Percentiles rank a stretch among this genome's conserved stretches.
Conservation (phyloP, 306 rosid genomes). For the barrel medic (Medicago truncatula) region DNA sequence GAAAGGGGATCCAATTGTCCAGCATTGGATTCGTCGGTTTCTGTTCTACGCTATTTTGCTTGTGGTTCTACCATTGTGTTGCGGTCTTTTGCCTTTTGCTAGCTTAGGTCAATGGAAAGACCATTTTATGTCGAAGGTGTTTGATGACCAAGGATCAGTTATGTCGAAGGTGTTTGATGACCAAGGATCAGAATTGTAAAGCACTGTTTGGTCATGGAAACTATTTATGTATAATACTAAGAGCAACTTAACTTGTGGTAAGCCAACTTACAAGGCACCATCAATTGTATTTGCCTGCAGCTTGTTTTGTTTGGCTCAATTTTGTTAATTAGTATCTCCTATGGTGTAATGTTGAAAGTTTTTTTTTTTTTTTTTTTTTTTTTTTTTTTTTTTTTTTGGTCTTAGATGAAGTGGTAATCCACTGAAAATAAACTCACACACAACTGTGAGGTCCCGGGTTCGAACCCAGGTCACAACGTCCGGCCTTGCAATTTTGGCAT, state of each 20-base stretch:
- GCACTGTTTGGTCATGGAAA: slow-evolving; percentile 22
- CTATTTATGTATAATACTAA: not conserved
- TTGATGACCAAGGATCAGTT: slow-evolving; percentile 14
- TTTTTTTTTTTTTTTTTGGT: too few relatives aligned
- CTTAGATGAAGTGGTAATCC: too few relatives aligned
- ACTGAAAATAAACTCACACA: too few relatives aligned
- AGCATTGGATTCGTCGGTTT: slow-evolving; percentile 66
- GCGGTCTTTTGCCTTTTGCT: slow-evolving; percentile 91
- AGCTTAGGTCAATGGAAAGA: slow-evolving; percentile 75
- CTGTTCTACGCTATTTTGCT: slow-evolving; percentile 55
- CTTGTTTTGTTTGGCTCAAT: slow-evolving; percentile 4
- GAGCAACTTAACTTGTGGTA: slow-evolving; percentile 19
- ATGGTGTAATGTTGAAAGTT: slow-evolving; percentile 14
- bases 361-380: too few relatives aligned
- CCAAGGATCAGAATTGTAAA: slow-evolving; percentile 25
- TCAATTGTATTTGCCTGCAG: slow-evolving; percentile 29
- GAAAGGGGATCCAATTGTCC: slow-evolving; percentile 41
- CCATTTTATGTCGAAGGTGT: slow-evolving; percentile 48
- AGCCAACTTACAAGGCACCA: slow-evolving; percentile 29
- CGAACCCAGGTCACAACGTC: too few relatives aligned
- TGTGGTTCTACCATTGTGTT: slow-evolving; percentile 64
- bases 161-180: slow-evolving; percentile 12
- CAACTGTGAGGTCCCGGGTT: too few relatives aligned
- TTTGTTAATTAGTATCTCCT: slow-evolving; percentile 38
- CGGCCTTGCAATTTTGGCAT: too few relatives aligned